Evolutionary conservation across 345 rosid genomes (phyloP).

Genomic region (Pugionium cornutum): DNA sequence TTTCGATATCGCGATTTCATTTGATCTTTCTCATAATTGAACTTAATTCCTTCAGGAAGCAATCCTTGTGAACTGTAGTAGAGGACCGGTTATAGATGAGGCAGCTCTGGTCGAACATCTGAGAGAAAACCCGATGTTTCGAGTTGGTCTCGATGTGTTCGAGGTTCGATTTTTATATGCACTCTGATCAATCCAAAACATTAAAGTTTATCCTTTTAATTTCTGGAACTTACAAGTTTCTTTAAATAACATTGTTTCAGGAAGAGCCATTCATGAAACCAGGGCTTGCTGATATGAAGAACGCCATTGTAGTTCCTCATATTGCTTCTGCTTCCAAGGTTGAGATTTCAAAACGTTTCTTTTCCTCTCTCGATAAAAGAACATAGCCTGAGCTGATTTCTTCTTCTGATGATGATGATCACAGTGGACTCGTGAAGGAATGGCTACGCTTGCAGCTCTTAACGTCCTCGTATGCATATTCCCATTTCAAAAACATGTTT

Average conservation of each 20-base stretch:
- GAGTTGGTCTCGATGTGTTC: slow-evolving; percentile 97
- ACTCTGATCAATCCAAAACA: not conserved
- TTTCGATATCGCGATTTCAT: not conserved
- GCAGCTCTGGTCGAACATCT: slow-evolving; percentile 88
- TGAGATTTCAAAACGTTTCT: slow-evolving; percentile 9
- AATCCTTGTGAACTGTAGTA: slow-evolving; percentile 88
- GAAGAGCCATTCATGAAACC: slow-evolving; percentile 99
- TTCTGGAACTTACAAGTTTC: not conserved
- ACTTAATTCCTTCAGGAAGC: slow-evolving; percentile 60
- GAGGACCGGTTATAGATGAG: slow-evolving; percentile 94
- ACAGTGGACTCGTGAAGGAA: slow-evolving; percentile 99
- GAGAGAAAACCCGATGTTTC: slow-evolving; percentile 87
- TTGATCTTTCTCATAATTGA: not conserved
- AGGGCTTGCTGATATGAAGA: slow-evolving; percentile 91
- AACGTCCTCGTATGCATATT: slow-evolving; percentile 70
- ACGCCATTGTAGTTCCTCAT: slow-evolving; percentile 87
- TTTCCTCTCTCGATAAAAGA: too few species aligned
- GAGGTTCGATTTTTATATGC: slow-evolving; percentile 53
- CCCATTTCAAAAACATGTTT: not conserved
- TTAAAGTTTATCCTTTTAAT: not conserved
- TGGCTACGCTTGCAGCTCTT: slow-evolving; percentile 93
- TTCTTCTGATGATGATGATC: not conserved
- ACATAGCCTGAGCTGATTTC: too few species aligned
- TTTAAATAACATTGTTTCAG: slow-evolving; percentile 37
- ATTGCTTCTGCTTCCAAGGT: slow-evolving; percentile 99